These are phyloP conservation scores for Eucalyptus tenuipes DNA, from an alignment of 345 rosid species.

Conservation along the genomic window DNA sequence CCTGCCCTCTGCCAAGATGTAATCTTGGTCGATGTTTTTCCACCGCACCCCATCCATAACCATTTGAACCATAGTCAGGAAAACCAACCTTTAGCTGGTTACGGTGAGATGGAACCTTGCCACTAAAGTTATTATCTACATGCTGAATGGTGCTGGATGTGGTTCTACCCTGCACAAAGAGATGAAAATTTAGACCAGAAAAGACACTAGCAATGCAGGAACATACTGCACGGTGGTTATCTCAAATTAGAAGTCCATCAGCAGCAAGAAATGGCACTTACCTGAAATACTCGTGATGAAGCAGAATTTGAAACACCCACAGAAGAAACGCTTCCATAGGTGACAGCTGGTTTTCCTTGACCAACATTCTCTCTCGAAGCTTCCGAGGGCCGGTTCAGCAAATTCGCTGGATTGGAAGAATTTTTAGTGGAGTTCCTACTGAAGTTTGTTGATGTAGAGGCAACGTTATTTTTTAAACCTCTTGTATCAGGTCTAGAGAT, in stretches of 20 bases:
- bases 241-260: neutral
- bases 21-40: constrained; percentile 40
- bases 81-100: constrained; percentile 34
- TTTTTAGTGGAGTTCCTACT: constrained; percentile 30
- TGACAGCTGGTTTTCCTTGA: constrained; percentile 22
- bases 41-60: constrained; percentile 10
- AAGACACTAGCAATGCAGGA: neutral
- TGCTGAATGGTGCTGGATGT: constrained; percentile 32
- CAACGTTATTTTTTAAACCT: constrained; percentile 23
- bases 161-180: constrained; percentile 38
- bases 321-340: constrained; percentile 25
- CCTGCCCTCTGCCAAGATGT: constrained; percentile 19
- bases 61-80: constrained; percentile 29
- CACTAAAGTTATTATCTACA: constrained; percentile 24
- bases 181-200: neutral
- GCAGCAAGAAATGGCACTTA: neutral
- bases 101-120: constrained; percentile 27
- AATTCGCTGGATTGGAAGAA: constrained; percentile 25
- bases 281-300: constrained; percentile 38
- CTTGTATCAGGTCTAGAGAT: constrained; percentile 32
- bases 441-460: constrained; percentile 34
- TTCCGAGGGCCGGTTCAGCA: constrained; percentile 27
- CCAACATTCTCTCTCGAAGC: constrained; percentile 32
- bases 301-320: constrained; percentile 13
- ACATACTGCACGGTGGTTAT: neutral